Evolutionary conservation across 345 rosid genomes (phyloP).

Genomic region (Bruguiera gymnorhiza): DNA sequence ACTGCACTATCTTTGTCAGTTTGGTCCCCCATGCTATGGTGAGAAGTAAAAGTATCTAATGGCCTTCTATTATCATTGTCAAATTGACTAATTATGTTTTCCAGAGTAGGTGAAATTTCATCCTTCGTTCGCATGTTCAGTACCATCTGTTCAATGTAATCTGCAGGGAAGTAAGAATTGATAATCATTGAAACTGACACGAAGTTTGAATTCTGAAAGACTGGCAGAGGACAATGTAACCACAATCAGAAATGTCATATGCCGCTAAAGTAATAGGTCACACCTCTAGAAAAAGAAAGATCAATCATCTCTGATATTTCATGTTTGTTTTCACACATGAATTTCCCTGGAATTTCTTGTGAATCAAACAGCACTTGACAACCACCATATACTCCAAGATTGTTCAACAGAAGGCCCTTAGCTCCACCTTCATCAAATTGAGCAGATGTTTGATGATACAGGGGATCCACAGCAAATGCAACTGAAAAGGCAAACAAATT

Average conservation of each 20-base stretch:
- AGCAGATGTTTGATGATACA: constrained; percentile 96
- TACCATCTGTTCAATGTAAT: constrained; percentile 67
- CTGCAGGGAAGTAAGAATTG: constrained; percentile 34
- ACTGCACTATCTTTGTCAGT: constrained; percentile 25
- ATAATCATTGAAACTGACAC: not conserved
- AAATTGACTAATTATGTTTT: constrained; percentile 53
- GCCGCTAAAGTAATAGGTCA: constrained; percentile 17
- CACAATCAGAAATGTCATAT: constrained; percentile 1
- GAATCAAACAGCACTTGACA: constrained; percentile 95
- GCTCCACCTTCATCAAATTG: constrained; percentile 99
- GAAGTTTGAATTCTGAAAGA: not conserved
- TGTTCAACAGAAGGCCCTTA: constrained; percentile 77
- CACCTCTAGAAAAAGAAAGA: constrained; percentile 77
- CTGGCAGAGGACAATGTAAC: not conserved
- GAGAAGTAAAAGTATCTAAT: constrained; percentile 43
- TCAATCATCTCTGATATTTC: constrained; percentile 58
- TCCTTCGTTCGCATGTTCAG: constrained; percentile 51
- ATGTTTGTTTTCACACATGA: constrained; percentile 40
- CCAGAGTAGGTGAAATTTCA: constrained; percentile 80
- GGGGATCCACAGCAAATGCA: constrained; percentile 94
- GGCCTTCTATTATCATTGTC: constrained; percentile 71
- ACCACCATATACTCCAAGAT: constrained; percentile 83
- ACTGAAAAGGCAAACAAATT: constrained; percentile 40
- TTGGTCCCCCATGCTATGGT: constrained; percentile 40
- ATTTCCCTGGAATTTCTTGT: constrained; percentile 78